Evolutionary conservation across 129 eudicot genomes (phyloP), one percentile per base, ranked within the genome.

Genomic region (Artemisia argyi): DNA sequence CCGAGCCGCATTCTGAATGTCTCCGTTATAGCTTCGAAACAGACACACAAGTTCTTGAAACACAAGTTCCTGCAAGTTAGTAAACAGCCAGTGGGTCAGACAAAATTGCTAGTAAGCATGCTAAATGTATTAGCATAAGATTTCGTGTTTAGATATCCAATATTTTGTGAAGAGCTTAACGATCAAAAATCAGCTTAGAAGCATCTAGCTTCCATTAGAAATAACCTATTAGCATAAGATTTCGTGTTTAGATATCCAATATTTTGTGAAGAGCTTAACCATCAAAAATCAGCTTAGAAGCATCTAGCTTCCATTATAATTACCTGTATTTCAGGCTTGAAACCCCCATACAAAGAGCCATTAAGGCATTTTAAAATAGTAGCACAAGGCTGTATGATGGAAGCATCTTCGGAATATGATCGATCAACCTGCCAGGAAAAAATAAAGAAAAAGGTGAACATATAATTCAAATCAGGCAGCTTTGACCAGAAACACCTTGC

Each of bases 271-370:
- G 39, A 32, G 4, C 39, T 32, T 32, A 32, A 32, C 39, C 0
- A 32, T 32, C 5, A 32, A 28, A 32, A 32, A 32, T 32, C 39
- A 4, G 39, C 39, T 32, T 3, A 32, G 6, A 32, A 4, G 39
- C 39, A 32, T 32, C 39, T 32, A 32, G 39, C 4, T 4, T 32
- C 39, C 39, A 32, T 32, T 4, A 32, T 5, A 35, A 2, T 56
- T 79, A 88, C 95, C 98, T 90, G 97, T 65, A 51, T 65, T 78
- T 80, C 89, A 55, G 78, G 58, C 68, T 83, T 85, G 81, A 94
- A 72, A 72, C 78, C 18, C 57, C 73, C 83, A 66, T 79, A 90
- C 30, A 90, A 66, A 20, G 85, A 71, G 69, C 71, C 79, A 73
- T 67, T 86, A 46, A 94, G 81, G 65, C 77, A 81, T 65, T 80